Evolutionary conservation across 345 rosid species (phyloP).

Genomic region (Eucalyptus cloeziana): DNA sequence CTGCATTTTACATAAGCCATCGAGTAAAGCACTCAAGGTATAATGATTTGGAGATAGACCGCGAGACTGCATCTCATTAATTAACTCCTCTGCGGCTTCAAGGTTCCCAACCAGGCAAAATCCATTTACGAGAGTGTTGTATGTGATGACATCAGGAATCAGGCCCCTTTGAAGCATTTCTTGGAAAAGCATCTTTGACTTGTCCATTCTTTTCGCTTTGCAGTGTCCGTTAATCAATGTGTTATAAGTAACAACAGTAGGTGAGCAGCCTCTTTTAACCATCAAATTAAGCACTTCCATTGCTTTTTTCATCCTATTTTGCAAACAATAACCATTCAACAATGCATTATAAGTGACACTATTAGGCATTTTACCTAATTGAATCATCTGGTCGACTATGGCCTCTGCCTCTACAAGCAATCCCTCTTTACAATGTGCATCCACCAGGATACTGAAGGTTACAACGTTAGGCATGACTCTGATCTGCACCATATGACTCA

Average conservation of each 20-base stretch:
- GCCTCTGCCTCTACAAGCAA: neutral
- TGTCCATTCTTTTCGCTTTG: neutral
- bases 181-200: neutral
- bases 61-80: neutral
- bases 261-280: neutral
- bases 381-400: neutral
- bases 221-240: neutral
- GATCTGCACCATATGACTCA: neutral
- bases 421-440: neutral
- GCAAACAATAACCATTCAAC: neutral
- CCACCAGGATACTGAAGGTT: neutral
- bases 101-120: neutral
- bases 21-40: neutral
- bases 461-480: neutral
- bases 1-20: neutral
- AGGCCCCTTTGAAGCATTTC: neutral
- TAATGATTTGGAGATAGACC: neutral
- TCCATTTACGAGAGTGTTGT: neutral
- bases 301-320: neutral
- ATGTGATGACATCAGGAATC: neutral
- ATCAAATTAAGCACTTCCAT: neutral
- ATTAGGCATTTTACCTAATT: neutral
- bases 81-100: neutral
- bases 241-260: neutral
- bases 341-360: rapidly evolving